A percentile compares a stretch with the other conserved stretches of the same genome.
Evolutionary conservation across 2,329 filamentous ascomycete genomes (phyloP).

Genomic region (Colletotrichum filicis): DNA sequence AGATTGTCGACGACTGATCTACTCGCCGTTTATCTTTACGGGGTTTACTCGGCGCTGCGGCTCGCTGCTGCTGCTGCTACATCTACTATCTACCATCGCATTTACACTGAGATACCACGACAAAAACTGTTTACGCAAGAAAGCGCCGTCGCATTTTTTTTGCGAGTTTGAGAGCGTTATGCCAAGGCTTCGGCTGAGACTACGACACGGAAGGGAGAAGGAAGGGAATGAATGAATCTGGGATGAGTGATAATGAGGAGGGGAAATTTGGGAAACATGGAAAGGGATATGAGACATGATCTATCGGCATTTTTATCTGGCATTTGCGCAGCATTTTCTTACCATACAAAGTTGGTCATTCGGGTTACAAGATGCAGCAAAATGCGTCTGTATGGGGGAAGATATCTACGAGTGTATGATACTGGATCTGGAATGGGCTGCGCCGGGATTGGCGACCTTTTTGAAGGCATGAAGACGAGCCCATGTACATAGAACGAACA

Average conservation of each 20-base stretch:
- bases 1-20: slow-evolving; percentile 40
- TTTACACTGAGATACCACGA: not conserved
- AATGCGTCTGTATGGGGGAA: not conserved
- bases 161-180: not conserved
- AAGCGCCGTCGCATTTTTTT: not conserved
- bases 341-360: not conserved
- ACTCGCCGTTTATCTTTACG: not conserved
- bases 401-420: slow-evolving; percentile 31
- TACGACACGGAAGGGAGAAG: not conserved
- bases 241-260: slow-evolving; percentile 25
- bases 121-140: not conserved
- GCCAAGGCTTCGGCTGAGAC: not conserved
- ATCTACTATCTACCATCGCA: not conserved
- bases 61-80: not conserved
- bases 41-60: not conserved
- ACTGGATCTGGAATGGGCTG: not conserved
- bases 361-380: not conserved
- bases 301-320: slow-evolving; percentile 16
- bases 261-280: not conserved
- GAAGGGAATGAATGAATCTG: not conserved
- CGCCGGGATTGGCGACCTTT: not conserved
- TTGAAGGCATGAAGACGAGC: not conserved
- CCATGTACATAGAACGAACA: not conserved
- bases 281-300: slow-evolving; percentile 25
- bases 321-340: slow-evolving; percentile 19